These are phyloP conservation scores for Sclerotinia borealis DNA, from an alignment of 2,329 filamentous ascomycete genomes.

Conservation along the genomic window DNA sequence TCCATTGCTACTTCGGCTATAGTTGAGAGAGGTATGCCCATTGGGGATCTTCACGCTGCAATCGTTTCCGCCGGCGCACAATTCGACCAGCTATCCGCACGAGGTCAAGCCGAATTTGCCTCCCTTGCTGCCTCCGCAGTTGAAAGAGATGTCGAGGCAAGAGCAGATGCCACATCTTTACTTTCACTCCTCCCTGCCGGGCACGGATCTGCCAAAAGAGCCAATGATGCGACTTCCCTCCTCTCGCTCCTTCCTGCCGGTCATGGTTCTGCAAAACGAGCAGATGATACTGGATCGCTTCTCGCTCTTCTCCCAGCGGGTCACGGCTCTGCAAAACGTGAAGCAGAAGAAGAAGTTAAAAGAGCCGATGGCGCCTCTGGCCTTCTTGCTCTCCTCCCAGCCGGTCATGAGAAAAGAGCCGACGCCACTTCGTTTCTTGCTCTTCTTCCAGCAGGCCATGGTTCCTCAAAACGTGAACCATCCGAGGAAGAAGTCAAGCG, in stretches of 20 bases:
- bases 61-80: background rate
- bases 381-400: background rate
- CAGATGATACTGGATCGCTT: background rate
- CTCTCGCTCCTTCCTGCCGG: background rate
- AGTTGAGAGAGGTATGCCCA: background rate
- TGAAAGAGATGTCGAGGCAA: background rate
- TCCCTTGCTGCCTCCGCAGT: background rate
- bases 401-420: background rate
- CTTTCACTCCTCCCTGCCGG: background rate
- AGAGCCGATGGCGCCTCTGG: background rate
- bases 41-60: conserved; percentile 3
- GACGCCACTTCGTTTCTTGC: background rate
- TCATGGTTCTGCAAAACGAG: background rate
- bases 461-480: background rate
- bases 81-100: background rate
- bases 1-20: background rate
- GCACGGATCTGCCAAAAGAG: background rate
- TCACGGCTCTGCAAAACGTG: background rate
- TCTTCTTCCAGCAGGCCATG: background rate
- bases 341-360: no score
- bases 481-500: background rate
- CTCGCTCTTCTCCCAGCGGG: background rate
- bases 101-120: background rate
- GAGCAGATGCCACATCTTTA: background rate
- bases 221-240: background rate